Conservation (phyloP, 441 rosid genomes). For the Erodium chrysanthum region DNA sequence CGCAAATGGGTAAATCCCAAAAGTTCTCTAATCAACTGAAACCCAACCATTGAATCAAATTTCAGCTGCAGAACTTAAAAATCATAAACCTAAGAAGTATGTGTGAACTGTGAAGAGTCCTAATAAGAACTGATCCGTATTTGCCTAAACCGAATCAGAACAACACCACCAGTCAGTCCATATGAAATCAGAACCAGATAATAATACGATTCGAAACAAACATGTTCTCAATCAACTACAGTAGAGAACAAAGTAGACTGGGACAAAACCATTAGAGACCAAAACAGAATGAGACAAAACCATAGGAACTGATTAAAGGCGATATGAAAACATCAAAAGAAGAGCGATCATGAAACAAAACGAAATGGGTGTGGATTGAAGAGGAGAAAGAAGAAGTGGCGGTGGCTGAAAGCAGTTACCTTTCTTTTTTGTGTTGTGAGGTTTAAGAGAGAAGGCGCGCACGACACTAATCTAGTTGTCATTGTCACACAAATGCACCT, state of each 20-base stretch:
- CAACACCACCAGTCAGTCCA: neutral
- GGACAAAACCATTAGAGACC: too few species aligned
- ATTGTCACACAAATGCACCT: too few species aligned
- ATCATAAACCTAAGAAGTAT: neutral
- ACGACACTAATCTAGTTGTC: neutral
- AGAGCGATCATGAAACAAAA: neutral
- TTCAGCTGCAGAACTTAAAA: neutral
- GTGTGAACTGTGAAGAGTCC: neutral
- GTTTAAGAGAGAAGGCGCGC: neutral
- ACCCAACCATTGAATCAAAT: neutral
- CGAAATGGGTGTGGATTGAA: too few species aligned
- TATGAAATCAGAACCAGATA: neutral
- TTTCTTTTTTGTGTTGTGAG: neutral
- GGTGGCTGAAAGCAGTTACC: neutral
- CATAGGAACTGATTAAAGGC: neutral
- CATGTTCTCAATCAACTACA: neutral
- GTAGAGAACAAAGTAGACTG: neutral
- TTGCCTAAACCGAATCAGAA: neutral
- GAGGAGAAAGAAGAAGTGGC: neutral
- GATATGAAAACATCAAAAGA: neutral
- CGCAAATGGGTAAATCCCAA: neutral
- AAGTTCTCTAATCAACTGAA: neutral
- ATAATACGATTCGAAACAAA: neutral
- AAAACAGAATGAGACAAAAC: neutral
- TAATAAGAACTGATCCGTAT: neutral